Evolutionary conservation across 495 filamentous ascomycete genomes (phyloP).

Genomic region (Articulospora tetracladia): DNA sequence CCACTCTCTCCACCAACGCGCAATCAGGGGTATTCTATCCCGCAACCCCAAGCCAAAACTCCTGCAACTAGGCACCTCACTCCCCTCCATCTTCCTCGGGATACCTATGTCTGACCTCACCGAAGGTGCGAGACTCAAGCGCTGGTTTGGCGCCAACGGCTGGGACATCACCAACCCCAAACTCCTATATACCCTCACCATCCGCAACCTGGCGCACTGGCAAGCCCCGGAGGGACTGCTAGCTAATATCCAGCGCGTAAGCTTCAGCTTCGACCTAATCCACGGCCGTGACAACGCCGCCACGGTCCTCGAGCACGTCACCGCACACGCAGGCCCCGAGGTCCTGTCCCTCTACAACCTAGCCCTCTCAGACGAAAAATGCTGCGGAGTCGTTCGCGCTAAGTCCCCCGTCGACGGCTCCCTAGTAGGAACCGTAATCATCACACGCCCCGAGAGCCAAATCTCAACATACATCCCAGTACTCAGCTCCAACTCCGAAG

Average conservation of each 20-base stretch:
- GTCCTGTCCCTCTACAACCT: conserved; percentile 79
- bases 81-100: conserved; percentile 76
- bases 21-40: conserved; percentile 65
- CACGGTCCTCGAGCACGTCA: conserved; percentile 69
- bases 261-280: conserved; percentile 72
- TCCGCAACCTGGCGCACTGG: conserved; percentile 68
- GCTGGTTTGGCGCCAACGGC: conserved; percentile 63
- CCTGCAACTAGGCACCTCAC: conserved; percentile 73
- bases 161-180: conserved; percentile 64
- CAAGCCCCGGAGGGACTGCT: conserved; percentile 68
- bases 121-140: conserved; percentile 22
- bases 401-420: conserved; percentile 63
- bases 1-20: conserved; percentile 76
- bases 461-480: conserved; percentile 69
- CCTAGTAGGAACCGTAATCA: conserved; percentile 77
- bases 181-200: conserved; percentile 60
- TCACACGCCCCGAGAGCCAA: conserved; percentile 65
- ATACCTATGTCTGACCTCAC: conserved; percentile 45
- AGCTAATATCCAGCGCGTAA: conserved; percentile 63
- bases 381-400: conserved; percentile 79
- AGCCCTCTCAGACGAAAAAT: conserved; percentile 66
- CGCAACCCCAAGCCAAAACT: conserved; percentile 58
- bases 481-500: conserved; percentile 29
- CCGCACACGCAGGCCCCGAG: conserved; percentile 70
- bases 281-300: conserved; percentile 76